Evolutionary conservation across 768 basidiomycete species (phyloP), one percentile per base, ranked within the genome.

Genomic region (Tubosaeta sp.): DNA sequence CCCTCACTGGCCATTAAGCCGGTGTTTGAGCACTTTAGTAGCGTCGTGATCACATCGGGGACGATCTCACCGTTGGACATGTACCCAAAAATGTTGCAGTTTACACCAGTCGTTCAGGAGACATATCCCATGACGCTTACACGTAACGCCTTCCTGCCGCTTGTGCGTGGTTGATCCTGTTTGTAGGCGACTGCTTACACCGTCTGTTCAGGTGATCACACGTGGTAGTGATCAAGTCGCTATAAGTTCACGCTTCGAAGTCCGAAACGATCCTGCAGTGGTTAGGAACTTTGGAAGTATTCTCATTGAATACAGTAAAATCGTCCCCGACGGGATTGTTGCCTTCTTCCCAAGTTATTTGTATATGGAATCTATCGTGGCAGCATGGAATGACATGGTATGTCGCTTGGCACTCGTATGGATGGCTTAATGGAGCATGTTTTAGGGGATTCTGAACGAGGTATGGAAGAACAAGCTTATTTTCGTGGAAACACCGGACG

Each of bases 331-430:
- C 70, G 97, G 97, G 12, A 90, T 99, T 55, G 97, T 98, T 17
- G 95, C 94, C 5, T 99, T 99, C 79, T 99, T 99, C 72, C 97
- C 97, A 17, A 93, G 91, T 71, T 99, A 99, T 73, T 83, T 99
- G 13, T 99, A 99, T 70, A 99, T 99, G 97, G 97, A 99, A 71
- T 94, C 91, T 22, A 99, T 99, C 53, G 97, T 98, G 11, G 93
- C 94, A 2, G 97, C 97, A n/a, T 99, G 97, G 97, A 97, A 98
- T 65, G 97, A 99, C 69, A 99, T 99, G 97, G 97, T 95, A 67
- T 48, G 86, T 72, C 43, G 27, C 42, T 13, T 45, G 29, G 27
- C 33, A 19, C 34, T 1, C 22, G 17, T 4, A 9, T 8, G 3
- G 5, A 26, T 7, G 48, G 48, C 5, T 39, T 49, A 53, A 55